Conservation (phyloP, 306 rosid genomes). For the Pueraria montana region DNA sequence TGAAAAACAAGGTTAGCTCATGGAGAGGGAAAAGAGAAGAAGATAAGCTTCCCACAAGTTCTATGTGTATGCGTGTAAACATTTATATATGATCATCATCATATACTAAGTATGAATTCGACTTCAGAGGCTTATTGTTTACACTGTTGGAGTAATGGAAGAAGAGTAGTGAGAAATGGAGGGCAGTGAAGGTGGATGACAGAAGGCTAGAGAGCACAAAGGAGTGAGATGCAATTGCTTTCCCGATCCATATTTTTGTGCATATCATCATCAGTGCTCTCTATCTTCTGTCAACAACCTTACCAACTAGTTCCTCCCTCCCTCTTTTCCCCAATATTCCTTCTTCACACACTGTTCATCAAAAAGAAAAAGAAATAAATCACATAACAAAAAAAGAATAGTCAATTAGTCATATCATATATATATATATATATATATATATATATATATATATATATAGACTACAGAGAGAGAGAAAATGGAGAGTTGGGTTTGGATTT, state of each 20-base stretch:
- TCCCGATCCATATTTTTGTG: neutral
- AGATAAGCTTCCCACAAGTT: neutral
- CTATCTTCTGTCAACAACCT: conserved; percentile 99
- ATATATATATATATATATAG: neutral
- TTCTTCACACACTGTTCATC: neutral
- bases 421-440: neutral
- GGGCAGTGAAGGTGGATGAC: conserved; percentile 55
- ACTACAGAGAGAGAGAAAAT: neutral
- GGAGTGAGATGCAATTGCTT: conserved; percentile 51
- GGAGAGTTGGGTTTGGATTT: neutral
- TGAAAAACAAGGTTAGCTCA: neutral
- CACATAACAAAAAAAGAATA: neutral
- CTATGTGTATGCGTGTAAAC: neutral
- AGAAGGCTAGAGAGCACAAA: conserved; percentile 71
- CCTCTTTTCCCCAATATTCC: conserved; percentile 6
- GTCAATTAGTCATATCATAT: neutral
- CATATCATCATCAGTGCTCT: conserved; percentile 87
- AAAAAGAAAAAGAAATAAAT: neutral
- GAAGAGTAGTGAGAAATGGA: conserved; percentile 27
- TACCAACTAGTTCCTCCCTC: conserved; percentile 42
- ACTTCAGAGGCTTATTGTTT: neutral
- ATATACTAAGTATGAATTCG: neutral
- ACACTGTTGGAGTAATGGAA: neutral
- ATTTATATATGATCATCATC: neutral
- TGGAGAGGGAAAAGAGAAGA: neutral